phyloP scores from a whole-genome alignment of 2,329 filamentous ascomycete species.

The Colletotrichum eleusines region DNA sequence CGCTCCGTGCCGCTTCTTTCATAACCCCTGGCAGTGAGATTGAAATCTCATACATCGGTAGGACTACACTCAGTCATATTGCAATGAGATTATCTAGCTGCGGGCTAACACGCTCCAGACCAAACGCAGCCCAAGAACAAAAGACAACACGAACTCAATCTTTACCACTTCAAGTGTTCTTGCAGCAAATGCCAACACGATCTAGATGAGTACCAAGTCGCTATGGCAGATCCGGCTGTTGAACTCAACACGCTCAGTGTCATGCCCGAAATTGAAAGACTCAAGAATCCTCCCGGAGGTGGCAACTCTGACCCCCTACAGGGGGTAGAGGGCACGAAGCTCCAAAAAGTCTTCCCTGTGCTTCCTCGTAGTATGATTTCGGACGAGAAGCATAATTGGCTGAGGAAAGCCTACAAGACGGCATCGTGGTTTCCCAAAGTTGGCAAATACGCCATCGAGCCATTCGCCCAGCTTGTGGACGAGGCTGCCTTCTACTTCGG shows the following conservation, averaged over 20 bases:
- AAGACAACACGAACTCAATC: conserved; percentile 57
- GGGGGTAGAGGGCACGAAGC: background rate
- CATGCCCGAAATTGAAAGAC: conserved; percentile 52
- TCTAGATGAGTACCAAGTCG: conserved; percentile 67
- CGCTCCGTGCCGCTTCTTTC: conserved; percentile 61
- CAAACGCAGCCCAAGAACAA: conserved; percentile 58
- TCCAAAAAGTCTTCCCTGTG: conserved; percentile 11
- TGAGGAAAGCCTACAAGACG: conserved; percentile 52
- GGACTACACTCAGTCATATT: conserved; percentile 10
- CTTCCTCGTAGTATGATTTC: conserved; percentile 14
- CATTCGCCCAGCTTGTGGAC: conserved; percentile 59
- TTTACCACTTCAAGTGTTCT: conserved; percentile 66
- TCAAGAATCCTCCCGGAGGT: conserved; percentile 18
- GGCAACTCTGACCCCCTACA: conserved; percentile 4
- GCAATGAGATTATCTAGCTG: background rate
- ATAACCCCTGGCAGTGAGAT: conserved; percentile 68
- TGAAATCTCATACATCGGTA: conserved; percentile 72
- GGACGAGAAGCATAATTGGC: conserved; percentile 43
- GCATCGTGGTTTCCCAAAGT: conserved; percentile 54
- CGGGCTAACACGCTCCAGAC: conserved; percentile 52
- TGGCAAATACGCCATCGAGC: conserved; percentile 62
- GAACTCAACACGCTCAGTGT: conserved; percentile 61
- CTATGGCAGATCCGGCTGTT: conserved; percentile 53
- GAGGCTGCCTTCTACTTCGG: conserved; percentile 60
- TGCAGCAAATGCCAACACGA: conserved; percentile 64